Evolutionary conservation across 2,329 filamentous ascomycete species (phyloP).

Genomic region (Penicillium paneum): DNA sequence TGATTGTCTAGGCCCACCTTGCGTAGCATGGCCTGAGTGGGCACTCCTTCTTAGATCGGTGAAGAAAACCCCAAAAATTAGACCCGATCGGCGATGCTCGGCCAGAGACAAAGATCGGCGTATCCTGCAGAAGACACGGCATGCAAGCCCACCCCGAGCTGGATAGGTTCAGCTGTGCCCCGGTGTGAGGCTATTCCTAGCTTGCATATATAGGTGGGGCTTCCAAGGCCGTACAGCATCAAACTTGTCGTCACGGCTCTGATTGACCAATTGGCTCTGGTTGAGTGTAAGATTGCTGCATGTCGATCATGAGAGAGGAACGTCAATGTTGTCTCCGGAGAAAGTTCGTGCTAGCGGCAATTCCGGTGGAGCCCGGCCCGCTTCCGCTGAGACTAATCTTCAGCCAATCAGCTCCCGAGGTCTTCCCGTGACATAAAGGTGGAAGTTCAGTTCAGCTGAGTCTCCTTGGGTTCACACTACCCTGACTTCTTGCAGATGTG

Average conservation of each 20-base stretch:
- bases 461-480: neutral
- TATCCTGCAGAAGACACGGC: neutral
- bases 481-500: neutral
- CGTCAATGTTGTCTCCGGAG: neutral
- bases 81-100: neutral
- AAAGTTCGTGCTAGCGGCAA: slow-evolving; percentile 1
- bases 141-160: neutral
- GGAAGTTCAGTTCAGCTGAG: neutral
- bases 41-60: neutral
- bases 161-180: neutral
- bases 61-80: neutral
- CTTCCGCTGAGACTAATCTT: neutral
- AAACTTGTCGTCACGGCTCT: neutral
- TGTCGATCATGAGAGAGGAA: neutral
- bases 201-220: neutral
- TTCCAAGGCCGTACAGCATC: neutral
- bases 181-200: neutral
- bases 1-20: neutral
- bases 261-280: neutral
- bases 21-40: neutral
- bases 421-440: neutral
- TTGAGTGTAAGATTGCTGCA: neutral
- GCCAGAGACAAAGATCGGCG: neutral
- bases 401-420: neutral
- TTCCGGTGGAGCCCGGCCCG: slow-evolving; percentile 1